Base-by-base conservation (phyloP, 306 rosid genomes). In the Comarum palustre region DNA sequence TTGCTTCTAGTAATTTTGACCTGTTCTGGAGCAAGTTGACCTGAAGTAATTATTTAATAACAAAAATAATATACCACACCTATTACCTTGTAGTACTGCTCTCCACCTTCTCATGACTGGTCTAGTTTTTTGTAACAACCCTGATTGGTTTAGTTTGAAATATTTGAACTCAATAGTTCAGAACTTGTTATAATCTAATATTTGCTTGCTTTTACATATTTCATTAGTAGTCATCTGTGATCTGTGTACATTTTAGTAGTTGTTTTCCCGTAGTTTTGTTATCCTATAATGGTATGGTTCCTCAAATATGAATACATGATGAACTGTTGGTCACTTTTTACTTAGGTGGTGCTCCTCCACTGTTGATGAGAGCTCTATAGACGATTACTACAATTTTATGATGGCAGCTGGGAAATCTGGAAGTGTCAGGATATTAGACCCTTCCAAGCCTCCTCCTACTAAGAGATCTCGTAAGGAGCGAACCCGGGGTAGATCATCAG, bases 321-420 rank as follows among this genome's bases (percentile, higher is more conserved):
- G 69, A 48, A 76, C 41, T 79, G 68, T 41, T 69, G 9, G 25
- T 73, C 51, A 15, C 71, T 32, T 72, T 76, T 81, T 72, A 67
- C 39, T 55, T 87, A 91, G 98, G 77, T 87, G 85, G 88, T 84
- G 90, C 81, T 73, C 82, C 69, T 77, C 83, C 66, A 88, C 87
- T 74, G 76, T 78, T 34, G 87, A 91, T 80, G 90, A 86, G 25
- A 72, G 82, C 80, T 77, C 94, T 72, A 74, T 79, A 63, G 94
- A 89, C 69, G 92, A 89, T 83, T 86, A 82, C 72, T 85, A 85
- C 77, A 78, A 77, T 80, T 83, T 90, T 43, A 74, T 85, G 81
- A 86, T 90, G 96, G 85, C 90, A 42, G 88, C 90, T 62, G 88
- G 85, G 74, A 93, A 77, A 74, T 84, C 85, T 16, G 82, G 80